Evolutionary conservation across 257 asterid species (phyloP).

Genomic region (Leonotis leonurus): DNA sequence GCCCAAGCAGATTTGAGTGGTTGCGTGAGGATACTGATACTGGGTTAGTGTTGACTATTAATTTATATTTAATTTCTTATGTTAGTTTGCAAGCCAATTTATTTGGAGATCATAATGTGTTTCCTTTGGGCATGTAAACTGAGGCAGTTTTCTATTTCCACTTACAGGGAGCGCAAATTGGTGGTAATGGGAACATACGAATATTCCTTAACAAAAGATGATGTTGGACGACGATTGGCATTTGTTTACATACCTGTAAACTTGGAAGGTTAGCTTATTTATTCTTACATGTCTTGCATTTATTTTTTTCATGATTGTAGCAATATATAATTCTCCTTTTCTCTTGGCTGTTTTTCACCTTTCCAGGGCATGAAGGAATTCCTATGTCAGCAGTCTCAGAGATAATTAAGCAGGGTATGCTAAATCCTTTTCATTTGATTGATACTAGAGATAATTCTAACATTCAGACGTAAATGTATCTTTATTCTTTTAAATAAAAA

Average conservation of each 20-base stretch:
- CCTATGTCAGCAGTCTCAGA: constrained; percentile 58
- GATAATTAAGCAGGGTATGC: constrained; percentile 64
- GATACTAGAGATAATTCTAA: too few species aligned
- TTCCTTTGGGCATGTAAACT: constrained; percentile 8
- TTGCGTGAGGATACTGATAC: constrained; percentile 67
- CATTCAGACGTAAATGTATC: too few species aligned
- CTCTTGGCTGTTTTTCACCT: constrained; percentile 31
- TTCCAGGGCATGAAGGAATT: constrained; percentile 90
- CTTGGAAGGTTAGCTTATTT: constrained; percentile 65
- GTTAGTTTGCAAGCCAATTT: background rate
- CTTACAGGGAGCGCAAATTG: constrained; percentile 48
- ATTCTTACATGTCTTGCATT: background rate
- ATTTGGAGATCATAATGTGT: background rate
- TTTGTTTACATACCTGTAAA: constrained; percentile 81
- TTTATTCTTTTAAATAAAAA: too few species aligned
- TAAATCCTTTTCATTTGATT: background rate
- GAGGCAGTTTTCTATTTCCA: constrained; percentile 12
- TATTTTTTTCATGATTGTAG: background rate
- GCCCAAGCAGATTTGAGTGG: constrained; percentile 97
- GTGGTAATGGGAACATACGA: constrained; percentile 76
- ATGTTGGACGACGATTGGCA: constrained; percentile 54
- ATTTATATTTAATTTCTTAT: background rate
- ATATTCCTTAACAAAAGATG: constrained; percentile 68
- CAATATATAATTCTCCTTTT: constrained; percentile 6
- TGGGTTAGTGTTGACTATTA: constrained; percentile 92